Base-by-base conservation (phyloP, 2,329 filamentous ascomycete species). In the Aspergillus sp. region DNA sequence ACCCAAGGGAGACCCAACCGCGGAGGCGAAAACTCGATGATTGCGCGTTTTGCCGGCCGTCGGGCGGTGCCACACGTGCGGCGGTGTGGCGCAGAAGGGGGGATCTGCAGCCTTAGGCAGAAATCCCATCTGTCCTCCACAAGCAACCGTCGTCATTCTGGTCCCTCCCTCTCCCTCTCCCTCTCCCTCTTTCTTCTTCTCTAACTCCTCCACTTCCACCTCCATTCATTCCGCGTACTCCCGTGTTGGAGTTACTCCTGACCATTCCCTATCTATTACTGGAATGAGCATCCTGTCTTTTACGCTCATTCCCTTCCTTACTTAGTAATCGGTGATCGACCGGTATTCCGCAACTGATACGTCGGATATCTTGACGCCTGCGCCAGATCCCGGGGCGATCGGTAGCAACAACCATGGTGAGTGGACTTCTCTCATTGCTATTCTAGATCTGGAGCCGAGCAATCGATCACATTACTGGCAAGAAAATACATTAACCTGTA, bases 391-490 rank as follows among this genome's bases (percentile, higher is more conserved):
- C 5, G 58, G 67, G 69, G 65, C 66, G 58, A 58, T 69, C 66
- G 67, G 60, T 55, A 63, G 54, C 50, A 71, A 69, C 63, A 74
- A 69, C 55, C 51, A 76, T 76, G 73, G 73, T 76, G 63, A 65
- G 72, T 64, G 18, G 29, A 42, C 51, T 55, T 54, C 2, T 49
- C 7, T 49, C 14, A 18, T 29, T 26, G 6, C 16, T 29, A 36
- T 24, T 22, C 49, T 52, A 7, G 16, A 24, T 11, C 16, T 6
- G 2, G 31, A 22, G 14, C n/a, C 9, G 22, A 14, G 32, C 32
- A 31, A 46, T 54, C 6, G 24, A 16, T 36, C 24, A 18, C 3
- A 26, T 49, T 4, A 6, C 14, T n/a, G 22, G 26, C 20, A 49
- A 57, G n/a, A 20, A 45, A 54, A 50, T 39, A n/a, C 46, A 49